Evolutionary conservation across 75 land plant genomes (phyloP).

Genomic region (Cupressus sempervirens): DNA sequence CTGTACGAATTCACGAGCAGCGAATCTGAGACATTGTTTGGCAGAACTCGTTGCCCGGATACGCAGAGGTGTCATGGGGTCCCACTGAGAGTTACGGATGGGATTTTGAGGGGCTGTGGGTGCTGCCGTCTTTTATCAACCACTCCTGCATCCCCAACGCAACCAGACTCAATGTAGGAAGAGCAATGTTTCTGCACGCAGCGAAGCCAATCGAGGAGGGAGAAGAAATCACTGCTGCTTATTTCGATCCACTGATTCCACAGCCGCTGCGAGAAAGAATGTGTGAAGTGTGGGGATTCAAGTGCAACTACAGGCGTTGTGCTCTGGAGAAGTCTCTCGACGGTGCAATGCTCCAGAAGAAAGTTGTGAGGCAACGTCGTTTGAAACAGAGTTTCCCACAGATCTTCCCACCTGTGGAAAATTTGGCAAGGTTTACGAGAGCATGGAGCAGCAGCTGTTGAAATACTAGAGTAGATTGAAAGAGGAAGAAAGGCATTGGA

Average conservation of each 20-base stretch:
- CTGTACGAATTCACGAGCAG: background rate
- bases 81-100: background rate
- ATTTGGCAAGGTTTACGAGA: background rate
- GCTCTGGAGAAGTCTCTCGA: background rate
- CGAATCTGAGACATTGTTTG: conserved; percentile 16
- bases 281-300: conserved; percentile 32
- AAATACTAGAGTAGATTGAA: background rate
- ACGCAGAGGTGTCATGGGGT: too few relatives aligned
- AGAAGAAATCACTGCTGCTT: conserved; percentile 24
- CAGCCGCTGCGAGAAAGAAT: conserved; percentile 15
- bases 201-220: conserved; percentile 4
- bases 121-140: conserved; percentile 27
- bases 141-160: conserved; percentile 30
- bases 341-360: too few relatives aligned
- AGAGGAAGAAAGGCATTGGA: background rate
- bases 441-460: background rate
- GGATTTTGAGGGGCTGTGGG: conserved; percentile 18
- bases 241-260: conserved; percentile 28
- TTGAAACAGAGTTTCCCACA: background rate
- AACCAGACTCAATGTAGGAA: conserved; percentile 14
- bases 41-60: too few relatives aligned
- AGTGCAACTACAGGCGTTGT: conserved; percentile 33
- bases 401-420: background rate
- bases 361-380: too few relatives aligned
- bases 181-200: conserved; percentile 20